Conservation (phyloP, 805 yeast species). For the Hanseniaspora nectarophila region DNA sequence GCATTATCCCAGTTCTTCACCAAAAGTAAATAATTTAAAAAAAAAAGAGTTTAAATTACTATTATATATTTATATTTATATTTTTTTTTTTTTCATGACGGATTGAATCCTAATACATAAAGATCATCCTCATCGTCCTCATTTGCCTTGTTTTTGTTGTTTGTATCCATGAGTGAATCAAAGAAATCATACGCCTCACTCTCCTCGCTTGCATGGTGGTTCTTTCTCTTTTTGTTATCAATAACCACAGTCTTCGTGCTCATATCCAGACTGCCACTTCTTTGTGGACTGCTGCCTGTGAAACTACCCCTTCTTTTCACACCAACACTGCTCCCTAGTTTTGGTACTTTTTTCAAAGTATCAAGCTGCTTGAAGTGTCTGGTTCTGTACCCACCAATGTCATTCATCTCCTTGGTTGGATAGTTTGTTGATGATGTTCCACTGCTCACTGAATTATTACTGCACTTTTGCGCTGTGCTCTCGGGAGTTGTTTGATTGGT, state of each 20-base stretch:
- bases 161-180: slow-evolving; percentile 1
- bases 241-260: neutral
- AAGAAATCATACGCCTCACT: slow-evolving; percentile 3
- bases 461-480: neutral
- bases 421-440: slow-evolving; percentile 15
- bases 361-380: slow-evolving; percentile 59
- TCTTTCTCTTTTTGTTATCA: neutral
- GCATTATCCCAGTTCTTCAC: slow-evolving; percentile 5
- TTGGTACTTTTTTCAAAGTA: slow-evolving; percentile 30
- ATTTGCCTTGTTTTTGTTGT: neutral
- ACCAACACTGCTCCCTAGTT: slow-evolving; percentile 3
- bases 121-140: slow-evolving; percentile 2
- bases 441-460: slow-evolving; percentile 5
- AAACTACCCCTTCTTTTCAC: neutral
- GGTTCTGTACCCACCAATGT: slow-evolving; percentile 43
- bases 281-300: neutral
- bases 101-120: slow-evolving; percentile 10
- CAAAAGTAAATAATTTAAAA: too few species aligned
- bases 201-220: neutral
- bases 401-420: slow-evolving; percentile 26
- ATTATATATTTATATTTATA: neutral
- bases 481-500: neutral
- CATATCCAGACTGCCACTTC: slow-evolving; percentile 1
- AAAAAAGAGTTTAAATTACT: too few species aligned
- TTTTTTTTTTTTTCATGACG: neutral